These are phyloP conservation scores for Stemphylium vesicarium DNA, from an alignment of 2,329 filamentous ascomycete species.

Conservation along the genomic window DNA sequence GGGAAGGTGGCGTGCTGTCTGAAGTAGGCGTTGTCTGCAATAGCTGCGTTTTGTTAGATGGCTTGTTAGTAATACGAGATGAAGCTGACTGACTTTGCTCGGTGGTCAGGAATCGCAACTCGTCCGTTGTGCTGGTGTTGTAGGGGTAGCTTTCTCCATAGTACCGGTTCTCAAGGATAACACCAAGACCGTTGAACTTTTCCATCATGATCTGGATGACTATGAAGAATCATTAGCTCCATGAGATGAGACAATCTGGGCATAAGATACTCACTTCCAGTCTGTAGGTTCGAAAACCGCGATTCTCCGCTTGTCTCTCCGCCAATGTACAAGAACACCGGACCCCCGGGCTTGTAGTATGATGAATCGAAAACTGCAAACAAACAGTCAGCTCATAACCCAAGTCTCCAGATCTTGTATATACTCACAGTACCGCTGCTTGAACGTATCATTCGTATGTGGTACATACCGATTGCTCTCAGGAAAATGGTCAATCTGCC, in stretches of 20 bases:
- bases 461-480: slow-evolving; percentile 49
- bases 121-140: slow-evolving; percentile 56
- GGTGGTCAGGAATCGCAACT: slow-evolving; percentile 58
- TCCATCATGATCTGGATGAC: slow-evolving; percentile 63
- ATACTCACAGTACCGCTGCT: slow-evolving; percentile 57
- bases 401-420: too few species aligned
- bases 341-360: slow-evolving; percentile 62
- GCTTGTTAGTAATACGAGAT: neutral
- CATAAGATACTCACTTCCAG: slow-evolving; percentile 45
- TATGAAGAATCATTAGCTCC: slow-evolving; percentile 11
- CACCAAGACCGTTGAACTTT: slow-evolving; percentile 60
- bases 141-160: slow-evolving; percentile 60
- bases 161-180: slow-evolving; percentile 61
- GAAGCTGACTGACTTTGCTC: slow-evolving; percentile 50
- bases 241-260: too few species aligned
- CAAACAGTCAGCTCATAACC: neutral
- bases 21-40: slow-evolving; percentile 61
- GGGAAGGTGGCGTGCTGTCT: slow-evolving; percentile 57
- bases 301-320: slow-evolving; percentile 54
- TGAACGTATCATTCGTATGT: slow-evolving; percentile 58
- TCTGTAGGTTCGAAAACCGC: slow-evolving; percentile 49
- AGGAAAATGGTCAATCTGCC: slow-evolving; percentile 56
- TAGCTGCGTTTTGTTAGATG: slow-evolving; percentile 32
- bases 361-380: slow-evolving; percentile 54
- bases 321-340: slow-evolving; percentile 57